Conservation (phyloP, 2,329 filamentous ascomycete genomes). For the Fusarium buxicola region DNA sequence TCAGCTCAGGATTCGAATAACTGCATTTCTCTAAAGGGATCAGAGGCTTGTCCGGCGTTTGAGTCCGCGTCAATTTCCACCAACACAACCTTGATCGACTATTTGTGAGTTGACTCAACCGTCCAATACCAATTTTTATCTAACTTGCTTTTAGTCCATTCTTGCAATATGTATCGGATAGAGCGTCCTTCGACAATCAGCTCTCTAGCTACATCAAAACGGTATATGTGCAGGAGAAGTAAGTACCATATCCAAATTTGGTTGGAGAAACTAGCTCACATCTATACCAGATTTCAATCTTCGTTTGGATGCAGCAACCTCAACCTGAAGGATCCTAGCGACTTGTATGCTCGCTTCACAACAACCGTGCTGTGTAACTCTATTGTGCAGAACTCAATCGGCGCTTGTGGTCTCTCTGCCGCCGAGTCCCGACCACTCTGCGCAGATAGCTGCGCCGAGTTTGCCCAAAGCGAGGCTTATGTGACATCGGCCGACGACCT, state of each 20-base stretch:
- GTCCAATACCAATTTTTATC: background rate
- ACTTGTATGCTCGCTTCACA: constrained; percentile 93
- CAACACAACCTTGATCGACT: constrained; percentile 64
- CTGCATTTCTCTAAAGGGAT: constrained; percentile 77
- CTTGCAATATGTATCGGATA: constrained; percentile 81
- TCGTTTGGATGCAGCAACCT: constrained; percentile 84
- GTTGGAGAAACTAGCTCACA: constrained; percentile 18
- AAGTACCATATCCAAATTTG: constrained; percentile 49
- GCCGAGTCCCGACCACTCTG: constrained; percentile 80
- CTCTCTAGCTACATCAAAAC: constrained; percentile 79
- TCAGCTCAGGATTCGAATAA: constrained; percentile 51
- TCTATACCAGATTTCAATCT: constrained; percentile 74
- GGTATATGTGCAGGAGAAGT: constrained; percentile 83
- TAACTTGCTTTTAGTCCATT: constrained; percentile 74
- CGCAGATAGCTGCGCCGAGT: constrained; percentile 88
- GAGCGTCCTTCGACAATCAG: constrained; percentile 80
- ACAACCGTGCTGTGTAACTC: constrained; percentile 93
- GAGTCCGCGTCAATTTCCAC: constrained; percentile 77
- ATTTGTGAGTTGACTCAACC: constrained; percentile 67
- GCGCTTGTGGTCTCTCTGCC: constrained; percentile 73
- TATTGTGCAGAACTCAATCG: constrained; percentile 89
- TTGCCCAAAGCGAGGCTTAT: constrained; percentile 88
- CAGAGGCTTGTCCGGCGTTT: constrained; percentile 79
- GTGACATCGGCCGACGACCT: constrained; percentile 79
- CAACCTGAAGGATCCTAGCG: constrained; percentile 80